phyloP scores from a whole-genome alignment of 1,284 basidiomycete genomes.

The Leccinum pseudoinsigne region DNA sequence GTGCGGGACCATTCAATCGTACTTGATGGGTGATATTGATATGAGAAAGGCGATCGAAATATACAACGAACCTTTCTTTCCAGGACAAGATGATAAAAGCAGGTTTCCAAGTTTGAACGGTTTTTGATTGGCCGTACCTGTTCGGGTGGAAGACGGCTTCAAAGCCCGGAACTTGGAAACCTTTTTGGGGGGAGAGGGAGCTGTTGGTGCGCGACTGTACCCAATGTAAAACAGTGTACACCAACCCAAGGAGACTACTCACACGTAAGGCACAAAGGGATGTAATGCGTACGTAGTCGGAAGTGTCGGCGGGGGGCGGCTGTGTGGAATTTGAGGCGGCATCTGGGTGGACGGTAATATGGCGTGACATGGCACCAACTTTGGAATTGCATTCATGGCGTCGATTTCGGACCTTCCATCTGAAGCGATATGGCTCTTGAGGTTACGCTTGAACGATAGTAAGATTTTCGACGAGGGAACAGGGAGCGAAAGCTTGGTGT shows the following conservation, averaged over 20 bases:
- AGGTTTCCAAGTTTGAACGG: conserved; percentile 77
- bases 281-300: conserved; percentile 17
- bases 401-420: conserved; percentile 2
- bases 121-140: conserved; percentile 1
- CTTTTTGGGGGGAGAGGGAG: conserved; percentile 22
- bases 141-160: conserved; percentile 9
- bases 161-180: conserved; percentile 13
- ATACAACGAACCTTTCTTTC: conserved; percentile 75
- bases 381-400: not conserved
- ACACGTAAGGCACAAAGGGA: conserved; percentile 22
- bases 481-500: conserved; percentile 34
- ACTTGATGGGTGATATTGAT: conserved; percentile 44
- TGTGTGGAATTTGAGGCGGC: conserved; percentile 4
- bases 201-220: conserved; percentile 20
- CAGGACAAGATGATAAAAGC: conserved; percentile 90
- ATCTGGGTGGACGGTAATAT: conserved; percentile 4
- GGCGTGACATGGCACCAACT: conserved; percentile 1
- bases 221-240: not conserved
- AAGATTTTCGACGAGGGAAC: conserved; percentile 22
- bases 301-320: conserved; percentile 13
- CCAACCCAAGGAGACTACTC: conserved; percentile 6
- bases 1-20: conserved; percentile 78
- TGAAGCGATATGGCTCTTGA: conserved; percentile 9
- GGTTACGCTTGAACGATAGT: conserved; percentile 27
- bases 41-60: not conserved